Base-by-base conservation (phyloP, 768 basidiomycete species). In the Lactarius quietus region DNA sequence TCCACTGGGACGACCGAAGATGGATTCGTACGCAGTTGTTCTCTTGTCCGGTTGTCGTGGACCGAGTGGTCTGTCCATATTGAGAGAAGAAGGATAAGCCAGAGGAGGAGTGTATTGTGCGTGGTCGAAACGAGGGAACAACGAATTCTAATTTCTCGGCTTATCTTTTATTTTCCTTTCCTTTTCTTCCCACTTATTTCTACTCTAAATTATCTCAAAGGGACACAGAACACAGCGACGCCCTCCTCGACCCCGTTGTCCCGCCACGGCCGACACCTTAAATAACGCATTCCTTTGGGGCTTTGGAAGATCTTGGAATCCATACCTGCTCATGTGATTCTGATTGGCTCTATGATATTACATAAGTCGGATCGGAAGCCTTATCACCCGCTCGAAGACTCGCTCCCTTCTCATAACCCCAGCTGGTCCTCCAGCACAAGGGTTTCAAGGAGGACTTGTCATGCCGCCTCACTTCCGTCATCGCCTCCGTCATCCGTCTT, bases 21-120 rank as follows among this genome's bases (percentile, higher is more conserved):
- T 93, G 72, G 87, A 85, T 76, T 93, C 89, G 79, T 92, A 94
- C 54, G 92, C 92, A 62, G 86, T 84, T 76, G 84, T 79, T 60
- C 92, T 88, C 74, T 92, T 91, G 77, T 91, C 89, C 53, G 81
- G 80, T 64, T 73, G 76, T 60, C 81, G 75, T 77, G 88, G 88
- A 58, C 89, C 89, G 70, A 84, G 74, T 65, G 82, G 83, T 69
- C 80, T 77, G 70, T 84, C 82, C 82, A 83, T 83, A 71, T 66
- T 67, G 39, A 61, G 59, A n/a, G 48, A 35, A 33, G 18, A 36
- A 15, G n/a, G n/a, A n/a, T n/a, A n/a, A n/a, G n/a, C n/a, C n/a
- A n/a, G n/a, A n/a, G n/a, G n/a, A n/a, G n/a, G n/a, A n/a, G n/a
- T n/a, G n/a, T n/a, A n/a, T n/a, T n/a, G n/a, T n/a, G 43, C 29